Evolutionary conservation across 306 rosid species (phyloP).

Genomic region (Senna siamea): DNA sequence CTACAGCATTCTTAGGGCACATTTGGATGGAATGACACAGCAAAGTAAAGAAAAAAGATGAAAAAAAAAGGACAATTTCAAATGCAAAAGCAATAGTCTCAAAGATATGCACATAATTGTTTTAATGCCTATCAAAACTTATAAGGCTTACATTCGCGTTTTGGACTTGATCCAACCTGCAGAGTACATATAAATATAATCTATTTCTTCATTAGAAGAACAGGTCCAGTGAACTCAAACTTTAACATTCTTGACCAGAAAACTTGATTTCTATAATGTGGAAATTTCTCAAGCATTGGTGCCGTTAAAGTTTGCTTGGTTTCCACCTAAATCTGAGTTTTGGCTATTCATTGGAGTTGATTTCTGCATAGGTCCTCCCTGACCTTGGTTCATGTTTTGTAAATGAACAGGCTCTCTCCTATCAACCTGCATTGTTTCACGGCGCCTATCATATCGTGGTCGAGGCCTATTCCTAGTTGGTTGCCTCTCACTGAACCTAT

Average conservation of each 20-base stretch:
- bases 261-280: not conserved
- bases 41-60: not conserved
- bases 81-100: conserved; percentile 4
- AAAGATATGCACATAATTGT: not conserved
- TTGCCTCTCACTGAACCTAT: conserved; percentile 72
- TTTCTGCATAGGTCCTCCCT: conserved; percentile 29
- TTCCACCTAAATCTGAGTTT: conserved; percentile 39
- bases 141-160: no score
- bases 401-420: conserved; percentile 61
- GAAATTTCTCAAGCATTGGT: conserved; percentile 25
- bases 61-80: not conserved
- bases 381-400: conserved; percentile 54
- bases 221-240: conserved; percentile 24
- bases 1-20: not conserved
- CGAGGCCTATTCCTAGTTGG: conserved; percentile 75
- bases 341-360: conserved; percentile 37
- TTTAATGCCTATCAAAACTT: conserved; percentile 5
- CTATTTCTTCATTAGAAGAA: conserved; percentile 13
- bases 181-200: conserved; percentile 28
- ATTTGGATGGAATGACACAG: conserved; percentile 5
- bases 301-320: conserved; percentile 29
- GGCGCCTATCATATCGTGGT: conserved; percentile 78
- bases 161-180: not conserved
- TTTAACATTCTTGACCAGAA: conserved; percentile 29
- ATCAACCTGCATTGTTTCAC: conserved; percentile 73